These are phyloP conservation scores for Ceriops zippeliana DNA, from an alignment of 345 rosid species.

Conservation along the genomic window DNA sequence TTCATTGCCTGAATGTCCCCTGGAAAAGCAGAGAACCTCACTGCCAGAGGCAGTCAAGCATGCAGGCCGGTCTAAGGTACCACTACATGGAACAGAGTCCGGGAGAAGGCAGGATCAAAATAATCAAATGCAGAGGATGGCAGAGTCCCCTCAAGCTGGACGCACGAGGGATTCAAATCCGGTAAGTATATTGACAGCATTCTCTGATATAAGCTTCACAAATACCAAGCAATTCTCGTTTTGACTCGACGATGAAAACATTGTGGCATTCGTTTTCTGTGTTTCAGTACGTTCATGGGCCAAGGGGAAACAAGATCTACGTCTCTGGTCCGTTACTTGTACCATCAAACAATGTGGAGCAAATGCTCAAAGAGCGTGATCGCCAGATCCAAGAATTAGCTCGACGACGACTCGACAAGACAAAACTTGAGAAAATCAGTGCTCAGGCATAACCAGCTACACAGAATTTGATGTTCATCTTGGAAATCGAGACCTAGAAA, in stretches of 20 bases:
- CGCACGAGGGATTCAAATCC: slow-evolving; percentile 31
- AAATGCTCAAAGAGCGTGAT: slow-evolving; percentile 89
- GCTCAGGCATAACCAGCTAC: slow-evolving; percentile 19
- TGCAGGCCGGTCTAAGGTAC: slow-evolving; percentile 25
- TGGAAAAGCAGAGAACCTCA: slow-evolving; percentile 28
- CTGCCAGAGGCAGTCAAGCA: slow-evolving; percentile 27
- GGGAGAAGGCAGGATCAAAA: slow-evolving; percentile 33
- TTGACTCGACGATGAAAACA: background rate
- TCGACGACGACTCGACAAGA: slow-evolving; percentile 43
- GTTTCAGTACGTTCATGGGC: slow-evolving; percentile 44
- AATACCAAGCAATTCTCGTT: background rate
- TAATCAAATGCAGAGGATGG: slow-evolving; percentile 20
- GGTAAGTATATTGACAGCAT: slow-evolving; percentile 33
- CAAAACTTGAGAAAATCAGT: slow-evolving; percentile 24
- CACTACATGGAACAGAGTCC: slow-evolving; percentile 24
- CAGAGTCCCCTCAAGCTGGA: slow-evolving; percentile 33
- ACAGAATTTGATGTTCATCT: slow-evolving; percentile 8
- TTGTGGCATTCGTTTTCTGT: slow-evolving; percentile 14
- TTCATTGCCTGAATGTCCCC: slow-evolving; percentile 29
- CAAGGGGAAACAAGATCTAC: slow-evolving; percentile 70
- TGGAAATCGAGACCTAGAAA: slow-evolving; percentile 14
- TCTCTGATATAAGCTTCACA: background rate
- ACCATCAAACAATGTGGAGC: slow-evolving; percentile 71
- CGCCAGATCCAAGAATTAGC: slow-evolving; percentile 66
- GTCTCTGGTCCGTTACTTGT: slow-evolving; percentile 80